Evolutionary conservation across 2,329 filamentous ascomycete species (phyloP).

Genomic region (Talaromyces verruculosus): DNA sequence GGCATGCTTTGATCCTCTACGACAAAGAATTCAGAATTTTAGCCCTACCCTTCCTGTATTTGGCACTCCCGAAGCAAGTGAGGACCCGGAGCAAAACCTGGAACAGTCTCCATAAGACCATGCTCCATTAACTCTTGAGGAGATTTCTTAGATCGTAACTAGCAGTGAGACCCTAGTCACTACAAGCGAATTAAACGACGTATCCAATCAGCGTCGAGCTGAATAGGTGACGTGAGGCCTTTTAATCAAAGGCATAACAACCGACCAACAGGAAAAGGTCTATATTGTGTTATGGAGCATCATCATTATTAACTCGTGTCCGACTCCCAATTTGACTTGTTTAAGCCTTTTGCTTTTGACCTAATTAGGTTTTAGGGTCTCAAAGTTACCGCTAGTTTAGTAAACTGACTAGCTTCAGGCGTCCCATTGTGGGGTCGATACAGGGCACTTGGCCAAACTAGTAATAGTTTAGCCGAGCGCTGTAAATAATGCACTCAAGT

Average conservation of each 20-base stretch:
- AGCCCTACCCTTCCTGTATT: not conserved
- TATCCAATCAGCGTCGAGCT: not conserved
- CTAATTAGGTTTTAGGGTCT: not conserved
- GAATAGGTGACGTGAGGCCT: not conserved
- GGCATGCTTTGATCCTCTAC: not conserved
- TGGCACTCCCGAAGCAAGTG: not conserved
- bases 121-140: not conserved
- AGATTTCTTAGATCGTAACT: not conserved
- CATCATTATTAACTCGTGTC: not conserved
- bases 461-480: not conserved
- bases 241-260: not conserved
- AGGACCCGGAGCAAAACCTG: not conserved
- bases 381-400: not conserved
- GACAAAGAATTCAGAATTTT: not conserved
- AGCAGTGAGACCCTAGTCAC: not conserved
- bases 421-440: not conserved
- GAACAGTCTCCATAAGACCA: not conserved
- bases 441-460: not conserved
- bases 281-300: constrained; percentile 1
- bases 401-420: not conserved
- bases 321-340: not conserved
- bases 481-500: not conserved
- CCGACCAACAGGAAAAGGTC: not conserved
- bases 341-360: not conserved
- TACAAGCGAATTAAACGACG: not conserved